These are phyloP conservation scores for Nephelium lappaceum DNA, from an alignment of 345 rosid species.

Conservation along the genomic window DNA sequence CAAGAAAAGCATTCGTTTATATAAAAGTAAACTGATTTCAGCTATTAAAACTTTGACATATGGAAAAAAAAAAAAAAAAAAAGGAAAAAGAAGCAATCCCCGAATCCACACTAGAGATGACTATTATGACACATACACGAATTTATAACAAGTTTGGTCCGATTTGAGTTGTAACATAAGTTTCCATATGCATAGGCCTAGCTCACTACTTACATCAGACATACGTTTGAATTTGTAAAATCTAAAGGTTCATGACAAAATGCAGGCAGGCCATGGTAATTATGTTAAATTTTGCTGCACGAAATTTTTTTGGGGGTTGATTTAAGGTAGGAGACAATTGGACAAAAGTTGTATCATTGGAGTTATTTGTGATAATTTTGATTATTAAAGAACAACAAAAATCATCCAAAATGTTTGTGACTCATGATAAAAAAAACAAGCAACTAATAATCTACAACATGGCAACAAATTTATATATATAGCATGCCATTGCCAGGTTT, in stretches of 20 bases:
- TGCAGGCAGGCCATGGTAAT: slow-evolving; percentile 25
- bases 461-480: slow-evolving; percentile 5
- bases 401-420: slow-evolving; percentile 6
- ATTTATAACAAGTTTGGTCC: too few species aligned
- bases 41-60: too few species aligned
- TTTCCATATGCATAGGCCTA: too few species aligned
- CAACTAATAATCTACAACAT: background rate
- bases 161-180: too few species aligned
- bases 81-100: too few species aligned
- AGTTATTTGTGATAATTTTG: slow-evolving; percentile 10
- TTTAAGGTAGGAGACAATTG: slow-evolving; percentile 7
- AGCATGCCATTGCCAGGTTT: slow-evolving; percentile 27
- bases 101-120: too few species aligned
- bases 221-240: background rate
- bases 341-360: slow-evolving; percentile 13
- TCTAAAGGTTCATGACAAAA: background rate
- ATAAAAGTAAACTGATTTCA: too few species aligned
- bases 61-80: too few species aligned
- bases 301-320: background rate
- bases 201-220: background rate
- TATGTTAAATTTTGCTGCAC: background rate
- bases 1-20: too few species aligned
- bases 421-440: slow-evolving; percentile 5
- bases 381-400: background rate
- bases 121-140: too few species aligned